Percentiles rank a stretch among this genome's conserved stretches.
phyloP scores from a whole-genome alignment of 306 rosid species.

The Trifolium repens region DNA sequence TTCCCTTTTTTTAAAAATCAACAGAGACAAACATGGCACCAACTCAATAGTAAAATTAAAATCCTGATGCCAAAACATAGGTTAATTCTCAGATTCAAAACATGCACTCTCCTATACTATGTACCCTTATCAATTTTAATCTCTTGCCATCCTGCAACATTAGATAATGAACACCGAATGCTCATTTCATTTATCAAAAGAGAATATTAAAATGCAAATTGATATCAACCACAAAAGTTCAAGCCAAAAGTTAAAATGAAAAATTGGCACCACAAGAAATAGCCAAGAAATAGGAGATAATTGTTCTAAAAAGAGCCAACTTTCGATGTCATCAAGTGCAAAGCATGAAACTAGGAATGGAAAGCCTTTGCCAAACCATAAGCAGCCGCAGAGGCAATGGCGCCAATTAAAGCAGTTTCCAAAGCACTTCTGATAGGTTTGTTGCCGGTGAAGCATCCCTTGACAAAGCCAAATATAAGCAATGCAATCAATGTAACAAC shows the following conservation, averaged over 20 bases:
- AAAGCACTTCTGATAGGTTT: constrained; percentile 78
- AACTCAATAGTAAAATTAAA: background rate
- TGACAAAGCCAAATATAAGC: constrained; percentile 80
- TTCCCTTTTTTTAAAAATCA: background rate
- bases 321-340: background rate
- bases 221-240: background rate
- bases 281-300: background rate
- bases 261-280: background rate
- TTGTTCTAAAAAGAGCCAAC: background rate
- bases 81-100: background rate
- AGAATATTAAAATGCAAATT: background rate
- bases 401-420: constrained; percentile 84
- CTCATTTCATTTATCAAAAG: background rate
- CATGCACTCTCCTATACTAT: background rate
- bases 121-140: background rate
- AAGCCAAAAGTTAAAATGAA: constrained; percentile 12
- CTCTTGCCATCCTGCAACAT: background rate
- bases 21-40: background rate
- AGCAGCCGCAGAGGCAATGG: constrained; percentile 85
- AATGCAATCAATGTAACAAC: constrained; percentile 66
- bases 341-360: constrained; percentile 47
- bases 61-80: background rate
- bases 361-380: constrained; percentile 79
- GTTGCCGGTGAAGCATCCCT: constrained; percentile 80
- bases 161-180: background rate